phyloP scores from a whole-genome alignment of 2,329 filamentous ascomycete genomes.

The Curvularia spicifera region DNA sequence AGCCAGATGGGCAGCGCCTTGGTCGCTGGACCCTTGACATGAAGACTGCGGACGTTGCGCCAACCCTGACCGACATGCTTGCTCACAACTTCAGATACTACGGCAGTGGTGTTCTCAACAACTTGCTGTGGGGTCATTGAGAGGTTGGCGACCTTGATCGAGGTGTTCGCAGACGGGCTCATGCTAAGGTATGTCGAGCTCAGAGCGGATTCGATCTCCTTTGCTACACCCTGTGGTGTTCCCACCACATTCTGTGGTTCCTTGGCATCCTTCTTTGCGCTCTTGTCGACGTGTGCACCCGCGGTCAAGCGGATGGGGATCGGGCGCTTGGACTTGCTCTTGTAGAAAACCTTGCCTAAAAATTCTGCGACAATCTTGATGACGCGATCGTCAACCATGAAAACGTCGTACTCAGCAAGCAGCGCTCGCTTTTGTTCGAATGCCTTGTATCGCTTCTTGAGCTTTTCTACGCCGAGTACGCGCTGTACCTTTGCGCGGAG shows the following conservation, averaged over 20 bases:
- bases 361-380: constrained; percentile 72
- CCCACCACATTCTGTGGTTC: constrained; percentile 54
- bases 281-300: constrained; percentile 66
- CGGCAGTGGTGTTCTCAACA: constrained; percentile 78
- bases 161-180: constrained; percentile 77
- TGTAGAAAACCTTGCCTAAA: constrained; percentile 93
- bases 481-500: constrained; percentile 58
- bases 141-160: constrained; percentile 79
- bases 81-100: constrained; percentile 68
- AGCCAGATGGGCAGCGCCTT: constrained; percentile 93
- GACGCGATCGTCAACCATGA: constrained; percentile 90
- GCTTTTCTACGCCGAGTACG: constrained; percentile 81
- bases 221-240: constrained; percentile 71
- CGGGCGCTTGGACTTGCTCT: constrained; percentile 80
- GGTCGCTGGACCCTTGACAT: constrained; percentile 90
- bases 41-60: constrained; percentile 82
- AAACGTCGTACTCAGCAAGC: constrained; percentile 85
- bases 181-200: constrained; percentile 80
- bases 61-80: constrained; percentile 86
- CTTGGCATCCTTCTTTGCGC: constrained; percentile 47
- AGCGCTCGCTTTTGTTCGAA: constrained; percentile 84
- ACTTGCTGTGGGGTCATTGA: constrained; percentile 77
- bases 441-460: constrained; percentile 86
- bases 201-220: constrained; percentile 81
- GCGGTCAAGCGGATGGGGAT: constrained; percentile 77